phyloP scores from a whole-genome alignment of 1,139 yeast genomes.

The Arxiozyma slooffiae region DNA sequence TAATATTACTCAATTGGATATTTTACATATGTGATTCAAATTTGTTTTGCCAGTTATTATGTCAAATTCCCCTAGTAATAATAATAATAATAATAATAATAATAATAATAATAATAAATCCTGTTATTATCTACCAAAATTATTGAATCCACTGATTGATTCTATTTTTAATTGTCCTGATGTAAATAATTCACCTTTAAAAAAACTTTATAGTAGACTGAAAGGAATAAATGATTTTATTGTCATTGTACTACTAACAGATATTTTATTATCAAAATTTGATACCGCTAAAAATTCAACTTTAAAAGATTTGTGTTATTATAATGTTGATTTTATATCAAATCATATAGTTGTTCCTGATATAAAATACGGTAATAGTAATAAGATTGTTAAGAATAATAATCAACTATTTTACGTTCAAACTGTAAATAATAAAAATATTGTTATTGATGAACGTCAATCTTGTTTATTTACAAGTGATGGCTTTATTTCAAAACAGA shows the following conservation, averaged over 20 bases:
- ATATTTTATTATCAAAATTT: conserved; percentile 39
- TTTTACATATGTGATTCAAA: neutral
- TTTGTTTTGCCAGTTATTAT: neutral
- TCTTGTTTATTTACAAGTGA: conserved; percentile 40
- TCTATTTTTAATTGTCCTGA: conserved; percentile 59
- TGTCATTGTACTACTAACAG: conserved; percentile 52
- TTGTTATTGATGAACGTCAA: neutral
- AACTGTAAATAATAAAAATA: conserved; percentile 42
- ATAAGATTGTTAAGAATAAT: neutral
- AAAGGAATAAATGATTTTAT: conserved; percentile 40
- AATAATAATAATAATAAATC: neutral
- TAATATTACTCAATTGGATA: neutral
- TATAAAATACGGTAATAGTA: too few species aligned
- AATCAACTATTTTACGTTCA: conserved; percentile 23
- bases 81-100: neutral
- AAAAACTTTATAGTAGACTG: conserved; percentile 37
- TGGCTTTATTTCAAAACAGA: conserved; percentile 46
- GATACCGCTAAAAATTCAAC: conserved; percentile 42
- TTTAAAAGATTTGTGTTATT: conserved; percentile 48
- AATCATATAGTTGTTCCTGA: conserved; percentile 50
- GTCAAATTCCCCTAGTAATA: neutral
- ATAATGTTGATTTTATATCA: conserved; percentile 53
- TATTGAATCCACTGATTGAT: conserved; percentile 58
- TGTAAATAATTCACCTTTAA: conserved; percentile 43
- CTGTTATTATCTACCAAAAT: conserved; percentile 32